phyloP scores from a whole-genome alignment of 2,329 filamentous ascomycete genomes.

The Diaporthe sp. region DNA sequence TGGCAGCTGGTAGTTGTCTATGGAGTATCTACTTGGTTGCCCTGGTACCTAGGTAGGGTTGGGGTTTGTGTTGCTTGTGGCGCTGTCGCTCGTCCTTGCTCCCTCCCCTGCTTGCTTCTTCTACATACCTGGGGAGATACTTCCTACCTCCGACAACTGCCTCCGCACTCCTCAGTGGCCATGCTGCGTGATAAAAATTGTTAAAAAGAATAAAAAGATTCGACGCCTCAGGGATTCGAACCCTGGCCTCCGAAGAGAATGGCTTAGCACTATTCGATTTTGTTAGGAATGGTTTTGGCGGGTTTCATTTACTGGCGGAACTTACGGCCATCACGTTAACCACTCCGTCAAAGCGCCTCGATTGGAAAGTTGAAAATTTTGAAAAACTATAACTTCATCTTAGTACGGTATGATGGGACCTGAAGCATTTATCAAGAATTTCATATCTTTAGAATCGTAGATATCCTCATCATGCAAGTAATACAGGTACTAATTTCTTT shows the following conservation, averaged over 20 bases:
- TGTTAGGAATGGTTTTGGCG: too few relatives aligned
- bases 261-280: slow-evolving; percentile 5
- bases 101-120: neutral
- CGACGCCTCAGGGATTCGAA: slow-evolving; percentile 29
- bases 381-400: too few relatives aligned
- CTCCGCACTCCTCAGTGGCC: too few relatives aligned
- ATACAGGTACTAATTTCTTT: too few relatives aligned
- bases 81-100: neutral
- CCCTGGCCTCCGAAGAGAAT: slow-evolving; percentile 20
- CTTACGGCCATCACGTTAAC: slow-evolving; percentile 25
- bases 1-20: neutral
- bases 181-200: too few relatives aligned
- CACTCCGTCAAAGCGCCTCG: slow-evolving; percentile 23
- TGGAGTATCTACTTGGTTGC: neutral
- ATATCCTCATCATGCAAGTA: too few relatives aligned
- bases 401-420: too few relatives aligned
- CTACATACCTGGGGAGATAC: neutral
- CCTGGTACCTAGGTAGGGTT: neutral
- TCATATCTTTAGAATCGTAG: too few relatives aligned
- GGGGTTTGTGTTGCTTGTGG: neutral
- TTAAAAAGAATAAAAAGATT: neutral
- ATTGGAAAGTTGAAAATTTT: too few relatives aligned
- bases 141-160: neutral
- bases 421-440: too few relatives aligned
- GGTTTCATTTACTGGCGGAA: neutral